Evolutionary conservation across 2,329 filamentous ascomycete genomes (phyloP).

Genomic region (Teratosphaeria viscida): DNA sequence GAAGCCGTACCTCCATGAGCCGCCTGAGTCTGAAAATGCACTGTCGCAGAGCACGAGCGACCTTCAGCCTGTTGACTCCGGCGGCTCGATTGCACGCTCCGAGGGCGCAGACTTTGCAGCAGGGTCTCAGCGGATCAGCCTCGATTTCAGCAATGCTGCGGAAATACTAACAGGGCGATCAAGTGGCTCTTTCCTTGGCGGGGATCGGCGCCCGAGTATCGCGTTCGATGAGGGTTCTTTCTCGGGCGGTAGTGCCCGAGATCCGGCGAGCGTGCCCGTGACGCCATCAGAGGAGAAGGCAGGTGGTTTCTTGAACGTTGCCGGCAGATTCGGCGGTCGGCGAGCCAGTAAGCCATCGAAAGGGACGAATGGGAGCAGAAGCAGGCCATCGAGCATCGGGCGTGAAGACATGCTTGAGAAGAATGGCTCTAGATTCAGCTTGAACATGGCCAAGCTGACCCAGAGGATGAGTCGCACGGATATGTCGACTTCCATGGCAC

Average conservation of each 20-base stretch:
- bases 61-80: slow-evolving; percentile 1
- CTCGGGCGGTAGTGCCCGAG: slow-evolving; percentile 17
- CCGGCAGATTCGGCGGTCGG: slow-evolving; percentile 19
- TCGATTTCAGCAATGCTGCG: slow-evolving; percentile 18
- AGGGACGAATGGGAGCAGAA: slow-evolving; percentile 24
- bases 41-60: slow-evolving; percentile 8
- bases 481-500: neutral
- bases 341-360: slow-evolving; percentile 16
- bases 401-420: slow-evolving; percentile 8
- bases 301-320: slow-evolving; percentile 19
- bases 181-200: slow-evolving; percentile 22
- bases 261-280: slow-evolving; percentile 22
- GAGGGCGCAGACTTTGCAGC: slow-evolving; percentile 11
- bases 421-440: slow-evolving; percentile 27
- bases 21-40: slow-evolving; percentile 10
- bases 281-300: slow-evolving; percentile 35
- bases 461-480: slow-evolving; percentile 24
- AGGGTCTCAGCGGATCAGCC: slow-evolving; percentile 18
- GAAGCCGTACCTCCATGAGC: slow-evolving; percentile 16
- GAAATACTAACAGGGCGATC: slow-evolving; percentile 23
- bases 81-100: neutral
- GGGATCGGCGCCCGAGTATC: slow-evolving; percentile 29
- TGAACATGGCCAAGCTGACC: slow-evolving; percentile 28
- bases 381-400: slow-evolving; percentile 30
- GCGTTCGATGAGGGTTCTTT: slow-evolving; percentile 29